phyloP scores from a whole-genome alignment of 257 asterid species.

The Gentiana macrophylla region DNA sequence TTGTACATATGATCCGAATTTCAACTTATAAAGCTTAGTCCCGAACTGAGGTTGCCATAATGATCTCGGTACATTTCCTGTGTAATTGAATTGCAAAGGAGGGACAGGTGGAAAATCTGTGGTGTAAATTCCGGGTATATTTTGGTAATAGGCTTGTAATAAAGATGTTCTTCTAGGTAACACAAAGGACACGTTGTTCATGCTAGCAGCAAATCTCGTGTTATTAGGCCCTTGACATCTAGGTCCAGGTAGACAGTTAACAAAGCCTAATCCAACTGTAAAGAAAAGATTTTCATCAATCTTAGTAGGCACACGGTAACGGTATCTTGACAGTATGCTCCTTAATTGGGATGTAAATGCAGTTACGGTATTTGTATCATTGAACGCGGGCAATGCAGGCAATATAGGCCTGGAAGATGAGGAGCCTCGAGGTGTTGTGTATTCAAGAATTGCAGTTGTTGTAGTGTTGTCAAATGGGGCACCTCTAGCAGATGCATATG shows the following conservation, averaged over 20 bases:
- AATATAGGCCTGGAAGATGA: slow-evolving; percentile 22
- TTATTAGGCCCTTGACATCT: slow-evolving; percentile 40
- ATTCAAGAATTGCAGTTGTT: slow-evolving; percentile 51
- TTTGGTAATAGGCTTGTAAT: slow-evolving; percentile 32
- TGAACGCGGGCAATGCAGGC: slow-evolving; percentile 47
- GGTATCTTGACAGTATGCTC: slow-evolving; percentile 21
- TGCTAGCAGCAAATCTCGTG: slow-evolving; percentile 31
- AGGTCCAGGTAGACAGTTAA: slow-evolving; percentile 25
- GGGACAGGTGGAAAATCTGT: slow-evolving; percentile 25
- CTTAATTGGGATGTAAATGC: slow-evolving; percentile 43
- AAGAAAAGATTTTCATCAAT: slow-evolving; percentile 26
- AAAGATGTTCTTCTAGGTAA: slow-evolving; percentile 28
- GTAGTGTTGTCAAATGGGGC: slow-evolving; percentile 60
- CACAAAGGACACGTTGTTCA: slow-evolving; percentile 36
- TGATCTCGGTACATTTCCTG: slow-evolving; percentile 24
- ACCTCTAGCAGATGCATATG: slow-evolving; percentile 43
- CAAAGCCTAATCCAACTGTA: slow-evolving; percentile 37
- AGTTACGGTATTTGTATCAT: slow-evolving; percentile 37
- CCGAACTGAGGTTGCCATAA: slow-evolving; percentile 21
- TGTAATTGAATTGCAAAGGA: slow-evolving; percentile 22
- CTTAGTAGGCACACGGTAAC: slow-evolving; percentile 24
- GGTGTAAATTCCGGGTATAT: slow-evolving; percentile 21
- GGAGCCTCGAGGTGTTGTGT: slow-evolving; percentile 9
- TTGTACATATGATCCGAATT: slow-evolving; percentile 20
- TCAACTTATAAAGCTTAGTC: slow-evolving; percentile 19